Base-by-base conservation (phyloP, 768 basidiomycete species). In the Pulveroboletus sp. region DNA sequence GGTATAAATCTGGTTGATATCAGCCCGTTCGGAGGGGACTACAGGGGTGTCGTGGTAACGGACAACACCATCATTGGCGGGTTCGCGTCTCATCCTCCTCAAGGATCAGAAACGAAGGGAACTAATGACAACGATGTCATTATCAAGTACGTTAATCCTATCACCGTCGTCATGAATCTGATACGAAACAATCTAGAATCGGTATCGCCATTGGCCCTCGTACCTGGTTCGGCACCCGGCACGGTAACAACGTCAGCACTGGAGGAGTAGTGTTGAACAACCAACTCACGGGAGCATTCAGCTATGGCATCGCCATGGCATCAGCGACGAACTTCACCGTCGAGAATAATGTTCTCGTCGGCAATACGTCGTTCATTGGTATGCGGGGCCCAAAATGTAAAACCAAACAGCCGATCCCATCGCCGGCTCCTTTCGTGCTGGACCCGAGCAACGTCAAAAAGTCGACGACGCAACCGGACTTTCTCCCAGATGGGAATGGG, bases 1-100 rank as follows among this genome's bases (percentile, higher is more conserved):
- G 87, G 87, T 8, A 87, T 90, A 59, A 89, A 89, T 56, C 66
- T 90, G 75, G 88, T 90, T 11, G 87, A 89, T 57, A 79, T 82
- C 49, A 60, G 70, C 8, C 86, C 88, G 6, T 90, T 75, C 68
- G 61, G 60, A 17, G 89, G 87, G 2, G 68, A 86, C 62, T 90
- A 78, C 60, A 73, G 75, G 0, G 76, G 78, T 23, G 84, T 84
- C 5, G 67, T 86, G 19, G 85, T 90, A 8, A 72, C 72, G 33
- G 75, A 87, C 61, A 90, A 90, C 57, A 72, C 62, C 24, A 82
- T 90, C 53, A 53, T 77, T 4, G 89, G 89, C 13, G 89, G 82
- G 6, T 87, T 85, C 58, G 79, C 86, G 5, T 80, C 79, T 16
- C 69, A 73, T 44, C 19, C 68, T 0, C 64, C 72, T 20, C 54